Percentiles rank a stretch among this genome's conserved stretches.
Conservation (phyloP, 2,329 filamentous ascomycete species). For the Ustilaginoidea virens region DNA sequence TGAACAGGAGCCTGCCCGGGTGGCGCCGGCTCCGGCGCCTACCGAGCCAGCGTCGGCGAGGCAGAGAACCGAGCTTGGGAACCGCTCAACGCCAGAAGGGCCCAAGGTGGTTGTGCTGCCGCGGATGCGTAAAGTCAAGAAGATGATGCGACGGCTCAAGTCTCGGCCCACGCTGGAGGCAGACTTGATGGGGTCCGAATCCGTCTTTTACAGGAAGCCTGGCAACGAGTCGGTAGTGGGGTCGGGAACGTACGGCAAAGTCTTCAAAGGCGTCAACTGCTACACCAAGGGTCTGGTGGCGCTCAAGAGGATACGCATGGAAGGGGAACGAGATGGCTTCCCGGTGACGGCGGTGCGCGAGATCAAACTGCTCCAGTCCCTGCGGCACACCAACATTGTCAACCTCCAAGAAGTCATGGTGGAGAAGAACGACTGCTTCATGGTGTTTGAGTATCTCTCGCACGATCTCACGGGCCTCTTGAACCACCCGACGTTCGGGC, state of each 20-base stretch:
- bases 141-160: constrained; percentile 55
- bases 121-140: constrained; percentile 48
- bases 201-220: constrained; percentile 86
- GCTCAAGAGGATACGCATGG: constrained; percentile 85
- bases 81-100: constrained; percentile 16
- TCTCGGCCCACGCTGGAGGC: constrained; percentile 52
- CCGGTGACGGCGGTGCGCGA: constrained; percentile 83
- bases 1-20: too few species aligned
- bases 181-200: constrained; percentile 66
- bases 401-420: constrained; percentile 89
- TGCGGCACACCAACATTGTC: constrained; percentile 71
- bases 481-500: constrained; percentile 82
- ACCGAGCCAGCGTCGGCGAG: constrained; percentile 38
- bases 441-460: constrained; percentile 97
- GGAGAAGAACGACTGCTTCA: constrained; percentile 95
- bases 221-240: constrained; percentile 96
- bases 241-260: constrained; percentile 89
- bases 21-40: constrained; percentile 32
- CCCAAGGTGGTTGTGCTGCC: constrained; percentile 20
- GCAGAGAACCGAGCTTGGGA: constrained; percentile 17
- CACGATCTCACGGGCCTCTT: constrained; percentile 91
- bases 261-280: constrained; percentile 89
- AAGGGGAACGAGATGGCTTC: constrained; percentile 80
- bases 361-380: constrained; percentile 79
- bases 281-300: constrained; percentile 75